Evolutionary conservation across 2,329 filamentous ascomycete genomes (phyloP), one percentile per base, ranked within the genome.

Genomic region (Calonectria fujianensis): DNA sequence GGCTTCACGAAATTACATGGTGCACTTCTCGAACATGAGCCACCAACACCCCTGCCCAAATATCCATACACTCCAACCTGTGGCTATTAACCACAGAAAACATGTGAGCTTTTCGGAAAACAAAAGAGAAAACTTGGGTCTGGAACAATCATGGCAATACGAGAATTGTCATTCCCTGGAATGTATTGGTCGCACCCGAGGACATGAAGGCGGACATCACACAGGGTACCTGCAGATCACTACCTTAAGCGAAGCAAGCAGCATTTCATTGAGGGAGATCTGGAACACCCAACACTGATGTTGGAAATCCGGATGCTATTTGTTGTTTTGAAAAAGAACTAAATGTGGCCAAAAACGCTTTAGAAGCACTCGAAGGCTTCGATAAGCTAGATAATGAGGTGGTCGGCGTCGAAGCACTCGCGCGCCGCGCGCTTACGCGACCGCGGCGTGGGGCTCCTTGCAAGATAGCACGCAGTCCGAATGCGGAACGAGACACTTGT

Each of bases 401-500:
- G 11, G 35, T 61, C 14, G 35, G 16, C 9, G 27, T 35, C n/a
- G n/a, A 41, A 61, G 7, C 35, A 37, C 1, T 18, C n/a, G 24
- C 24, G 24, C 24, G 10, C 13, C 11, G 32, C 16, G 14, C 24
- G 29, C 13, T 2, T 39, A 10, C 51, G 35, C 39, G 18, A 18
- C 35, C 24, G 27, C 41, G 24, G 27, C 24, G 57, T 18, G 10
- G 37, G 24, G 57, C 18, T 61, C 39, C n/a, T 37, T 24, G 39
- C 27, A 16, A 14, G 9, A 41, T 18, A 16, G 13, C 32, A 18
- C n/a, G 14, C 31, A 5, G 13, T 41, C 57, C 24, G 37, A 63
- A 63, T 63, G 57, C 57, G 57, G 57, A 41, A 37, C 16, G 37
- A 39, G 35, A 41, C 35, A 41, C 8, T 20, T 63, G 57, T 63